A percentile compares a stretch with the other conserved stretches of the same genome.
Conservation (phyloP, 768 basidiomycete genomes). For the Vararia minispora region DNA sequence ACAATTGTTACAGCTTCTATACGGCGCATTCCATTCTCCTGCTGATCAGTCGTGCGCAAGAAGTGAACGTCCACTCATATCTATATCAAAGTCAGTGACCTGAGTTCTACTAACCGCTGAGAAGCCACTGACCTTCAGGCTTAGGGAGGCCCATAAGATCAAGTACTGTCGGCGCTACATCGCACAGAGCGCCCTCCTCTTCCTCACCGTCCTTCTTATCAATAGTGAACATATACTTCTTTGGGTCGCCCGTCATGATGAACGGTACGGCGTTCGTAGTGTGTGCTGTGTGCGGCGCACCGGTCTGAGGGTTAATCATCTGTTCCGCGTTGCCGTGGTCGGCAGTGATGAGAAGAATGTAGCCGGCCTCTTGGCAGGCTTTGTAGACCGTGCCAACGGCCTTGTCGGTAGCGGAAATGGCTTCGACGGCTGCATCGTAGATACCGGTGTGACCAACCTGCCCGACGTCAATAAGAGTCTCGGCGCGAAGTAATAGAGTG, state of each 20-base stretch:
- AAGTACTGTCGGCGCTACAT: slow-evolving; percentile 85
- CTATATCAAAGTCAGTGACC: slow-evolving; percentile 9
- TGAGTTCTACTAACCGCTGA: no score
- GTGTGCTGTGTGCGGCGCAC: slow-evolving; percentile 85
- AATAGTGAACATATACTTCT: slow-evolving; percentile 40
- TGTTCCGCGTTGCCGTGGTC: slow-evolving; percentile 97
- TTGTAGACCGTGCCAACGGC: slow-evolving; percentile 83
- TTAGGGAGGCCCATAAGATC: slow-evolving; percentile 64
- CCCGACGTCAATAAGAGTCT: neutral
- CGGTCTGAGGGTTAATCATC: slow-evolving; percentile 78
- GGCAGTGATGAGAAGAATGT: slow-evolving; percentile 79
- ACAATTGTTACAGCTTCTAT: no score
- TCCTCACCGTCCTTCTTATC: slow-evolving; percentile 40
- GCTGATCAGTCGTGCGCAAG: no score
- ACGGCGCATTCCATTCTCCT: no score
- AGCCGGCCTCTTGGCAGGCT: slow-evolving; percentile 78
- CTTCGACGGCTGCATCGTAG: slow-evolving; percentile 84
- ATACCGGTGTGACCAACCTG: slow-evolving; percentile 89
- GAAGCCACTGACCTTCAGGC: slow-evolving; percentile 47
- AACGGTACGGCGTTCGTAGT: slow-evolving; percentile 87
- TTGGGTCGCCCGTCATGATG: slow-evolving; percentile 64
- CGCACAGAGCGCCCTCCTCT: slow-evolving; percentile 71
- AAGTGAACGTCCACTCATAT: slow-evolving; percentile 50
- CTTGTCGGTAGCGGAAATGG: slow-evolving; percentile 78
- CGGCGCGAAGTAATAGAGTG: neutral